A percentile compares a stretch with the other conserved stretches of the same genome.
Conservation (phyloP, 345 rosid species). For the Nasturtium officinale region DNA sequence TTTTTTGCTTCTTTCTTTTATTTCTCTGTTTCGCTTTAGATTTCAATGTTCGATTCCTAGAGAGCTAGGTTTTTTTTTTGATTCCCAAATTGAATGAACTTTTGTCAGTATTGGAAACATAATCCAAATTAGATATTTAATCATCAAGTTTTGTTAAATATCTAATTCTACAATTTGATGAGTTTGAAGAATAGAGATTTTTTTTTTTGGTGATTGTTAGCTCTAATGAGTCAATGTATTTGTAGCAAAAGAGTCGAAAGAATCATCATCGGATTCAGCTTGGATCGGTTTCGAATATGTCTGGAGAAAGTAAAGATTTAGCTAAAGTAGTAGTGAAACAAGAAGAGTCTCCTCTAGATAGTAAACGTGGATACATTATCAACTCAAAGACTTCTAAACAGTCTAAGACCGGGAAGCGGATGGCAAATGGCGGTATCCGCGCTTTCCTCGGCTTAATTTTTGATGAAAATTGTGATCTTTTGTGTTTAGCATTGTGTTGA, state of each 20-base stretch:
- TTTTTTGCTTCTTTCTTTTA: not conserved
- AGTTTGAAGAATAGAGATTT: not conserved
- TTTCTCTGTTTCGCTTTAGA: too few species aligned
- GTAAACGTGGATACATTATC: slow-evolving; percentile 41
- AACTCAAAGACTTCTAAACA: slow-evolving; percentile 50
- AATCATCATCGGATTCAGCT: slow-evolving; percentile 40
- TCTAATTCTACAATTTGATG: not conserved
- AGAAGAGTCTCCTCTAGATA: slow-evolving; percentile 36
- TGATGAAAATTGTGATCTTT: not conserved
- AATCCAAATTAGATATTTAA: slow-evolving; percentile 14
- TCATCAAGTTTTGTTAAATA: not conserved
- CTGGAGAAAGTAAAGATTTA: slow-evolving; percentile 36
- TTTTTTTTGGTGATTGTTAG: not conserved
- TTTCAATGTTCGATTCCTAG: not conserved
- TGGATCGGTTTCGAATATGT: slow-evolving; percentile 30
- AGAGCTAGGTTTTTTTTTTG: slow-evolving; percentile 2
- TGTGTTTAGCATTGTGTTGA: slow-evolving; percentile 22
- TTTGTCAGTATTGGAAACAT: slow-evolving; percentile 20
- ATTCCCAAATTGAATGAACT: slow-evolving; percentile 27
- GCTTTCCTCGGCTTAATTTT: not conserved
- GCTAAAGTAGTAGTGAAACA: slow-evolving; percentile 36
- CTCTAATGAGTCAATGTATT: not conserved
- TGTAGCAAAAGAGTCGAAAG: slow-evolving; percentile 52
- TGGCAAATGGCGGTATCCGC: slow-evolving; percentile 48
- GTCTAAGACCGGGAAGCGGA: slow-evolving; percentile 40